Base-by-base conservation (phyloP, 306 rosid genomes). In the Corylus heterophylla region DNA sequence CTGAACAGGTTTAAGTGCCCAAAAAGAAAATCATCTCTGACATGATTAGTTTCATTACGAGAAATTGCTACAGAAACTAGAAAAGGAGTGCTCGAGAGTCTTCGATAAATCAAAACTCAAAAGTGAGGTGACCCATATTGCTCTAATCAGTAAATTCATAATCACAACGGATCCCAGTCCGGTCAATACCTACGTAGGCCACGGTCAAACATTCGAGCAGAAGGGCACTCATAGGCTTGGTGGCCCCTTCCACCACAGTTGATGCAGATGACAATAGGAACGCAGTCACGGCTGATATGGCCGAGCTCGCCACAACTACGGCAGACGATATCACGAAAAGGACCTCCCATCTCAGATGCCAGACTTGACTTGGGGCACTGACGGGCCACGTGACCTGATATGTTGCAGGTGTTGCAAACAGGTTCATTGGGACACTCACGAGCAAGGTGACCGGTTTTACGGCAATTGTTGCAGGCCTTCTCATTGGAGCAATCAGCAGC, bases 211-310 rank as follows among this genome's bases (percentile, higher is more conserved):
- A 55, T 75, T 13, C 12, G 31, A 3, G 47, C 79, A 2, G 71
- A 80, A 31, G 83, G 83, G 71, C 80, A 76, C 13, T 35, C 69
- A 18, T 58, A 56, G 4, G 85, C 80, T 44, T 76, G 78, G 74
- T 76, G 85, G 54, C 74, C 78, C 16, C 73, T 76, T 50, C 85
- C 69, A 2, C 85, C 85, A 25, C 85, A 70, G 25, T 62, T 81
- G 78, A 42, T 27, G 78, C 81, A 81, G 47, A 62, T 71, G 81
- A 62, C 61, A 27, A 76, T 18, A 18, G 77, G 51, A 8, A 12
- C 49, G 12, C 85, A 76, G 44, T 81, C 81, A 2, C 77, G 78
- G 61, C 73, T 27, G 44, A 71, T 66, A 18, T 71, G 85, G 27
- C 80, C 80, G 3, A 48, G 73, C 58, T 35, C 73, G 8, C 76